Evolutionary conservation across 192 early-diverging fungal species (phyloP).

Genomic region (Backusella liffmaniae): DNA sequence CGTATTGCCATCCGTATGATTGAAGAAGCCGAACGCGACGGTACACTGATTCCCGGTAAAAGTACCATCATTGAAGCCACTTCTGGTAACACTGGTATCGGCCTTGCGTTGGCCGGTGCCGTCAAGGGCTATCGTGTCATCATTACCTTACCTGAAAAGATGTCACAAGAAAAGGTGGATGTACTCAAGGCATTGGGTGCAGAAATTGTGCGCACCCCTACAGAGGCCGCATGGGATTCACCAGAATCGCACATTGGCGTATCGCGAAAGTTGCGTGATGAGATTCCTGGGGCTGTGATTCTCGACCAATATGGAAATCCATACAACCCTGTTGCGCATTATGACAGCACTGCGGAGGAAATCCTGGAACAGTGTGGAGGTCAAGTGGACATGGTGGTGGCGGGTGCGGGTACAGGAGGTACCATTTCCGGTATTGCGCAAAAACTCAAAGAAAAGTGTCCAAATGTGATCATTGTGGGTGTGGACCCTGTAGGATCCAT

Average conservation of each 20-base stretch:
- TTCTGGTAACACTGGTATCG: constrained; percentile 99
- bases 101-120: constrained; percentile 94
- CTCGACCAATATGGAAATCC: constrained; percentile 96
- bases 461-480: constrained; percentile 84
- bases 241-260: constrained; percentile 99
- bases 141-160: constrained; percentile 99
- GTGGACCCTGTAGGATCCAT: constrained; percentile 96
- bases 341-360: constrained; percentile 89
- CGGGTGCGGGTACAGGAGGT: constrained; percentile 95
- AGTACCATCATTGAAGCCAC: constrained; percentile 97
- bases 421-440: constrained; percentile 94
- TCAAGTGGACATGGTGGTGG: constrained; percentile 94
- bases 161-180: constrained; percentile 99
- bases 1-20: constrained; percentile 95
- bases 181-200: constrained; percentile 96
- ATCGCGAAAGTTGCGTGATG: constrained; percentile 87
- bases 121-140: constrained; percentile 98
- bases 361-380: constrained; percentile 78
- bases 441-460: constrained; percentile 94
- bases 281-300: constrained; percentile 96
- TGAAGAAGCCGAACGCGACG: constrained; percentile 91
- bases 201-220: constrained; percentile 98
- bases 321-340: constrained; percentile 98
- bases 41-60: constrained; percentile 85
- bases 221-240: constrained; percentile 98